phyloP scores from a whole-genome alignment of 2,329 filamentous ascomycete genomes.

The Cryphonectria naterciae region DNA sequence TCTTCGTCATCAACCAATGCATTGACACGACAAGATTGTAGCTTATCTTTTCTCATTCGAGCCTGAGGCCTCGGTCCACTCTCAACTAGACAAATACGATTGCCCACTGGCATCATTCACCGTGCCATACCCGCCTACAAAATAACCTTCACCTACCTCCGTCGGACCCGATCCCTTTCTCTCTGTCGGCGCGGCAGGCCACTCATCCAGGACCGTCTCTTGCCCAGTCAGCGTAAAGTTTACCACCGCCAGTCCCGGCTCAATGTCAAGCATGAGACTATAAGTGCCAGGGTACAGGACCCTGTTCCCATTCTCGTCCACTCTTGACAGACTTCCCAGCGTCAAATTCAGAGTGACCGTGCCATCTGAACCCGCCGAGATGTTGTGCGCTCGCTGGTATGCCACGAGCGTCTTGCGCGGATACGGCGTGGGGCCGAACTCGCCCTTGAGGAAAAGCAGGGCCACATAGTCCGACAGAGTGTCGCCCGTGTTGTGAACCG shows the following conservation, averaged over 20 bases:
- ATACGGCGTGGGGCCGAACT: conserved; percentile 51
- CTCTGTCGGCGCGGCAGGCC: conserved; percentile 32
- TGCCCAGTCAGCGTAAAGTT: conserved; percentile 53
- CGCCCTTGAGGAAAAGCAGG: conserved; percentile 53
- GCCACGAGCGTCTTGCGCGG: conserved; percentile 57
- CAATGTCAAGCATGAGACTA: conserved; percentile 47
- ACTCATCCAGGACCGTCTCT: conserved; percentile 44
- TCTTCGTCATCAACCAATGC: no score
- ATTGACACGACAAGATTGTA: no score
- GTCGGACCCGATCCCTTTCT: conserved; percentile 10
- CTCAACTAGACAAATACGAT: background rate
- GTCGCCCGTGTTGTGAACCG: conserved; percentile 53
- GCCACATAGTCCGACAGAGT: conserved; percentile 56
- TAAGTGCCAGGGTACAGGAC: conserved; percentile 60
- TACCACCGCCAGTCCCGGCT: conserved; percentile 43
- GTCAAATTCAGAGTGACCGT: conserved; percentile 46
- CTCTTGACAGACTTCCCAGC: conserved; percentile 53
- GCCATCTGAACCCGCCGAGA: conserved; percentile 39
- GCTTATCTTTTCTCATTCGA: no score
- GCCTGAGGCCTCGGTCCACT: background rate
- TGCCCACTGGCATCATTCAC: conserved; percentile 12
- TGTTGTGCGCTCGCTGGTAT: conserved; percentile 49
- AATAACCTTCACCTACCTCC: conserved; percentile 22
- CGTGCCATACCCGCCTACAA: conserved; percentile 23
- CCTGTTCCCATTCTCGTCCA: conserved; percentile 53